phyloP scores from a whole-genome alignment of 2,329 filamentous ascomycete genomes.

The Fusarium bactridioides region DNA sequence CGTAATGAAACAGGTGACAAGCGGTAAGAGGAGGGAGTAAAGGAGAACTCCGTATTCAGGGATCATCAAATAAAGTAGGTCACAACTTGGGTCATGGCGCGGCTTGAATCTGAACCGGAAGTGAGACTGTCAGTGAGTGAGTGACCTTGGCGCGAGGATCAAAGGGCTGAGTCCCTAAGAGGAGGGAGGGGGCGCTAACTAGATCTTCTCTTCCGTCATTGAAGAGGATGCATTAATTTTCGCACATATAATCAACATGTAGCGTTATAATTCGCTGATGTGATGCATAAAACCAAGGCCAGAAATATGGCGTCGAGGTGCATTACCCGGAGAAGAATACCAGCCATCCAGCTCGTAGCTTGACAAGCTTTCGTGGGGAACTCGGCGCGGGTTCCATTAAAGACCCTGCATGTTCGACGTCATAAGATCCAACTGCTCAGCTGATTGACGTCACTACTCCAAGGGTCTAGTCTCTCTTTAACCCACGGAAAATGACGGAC shows the following conservation, averaged over 20 bases:
- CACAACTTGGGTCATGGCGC: slow-evolving; percentile 5
- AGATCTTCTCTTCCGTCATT: slow-evolving; percentile 7
- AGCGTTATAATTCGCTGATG: slow-evolving; percentile 5
- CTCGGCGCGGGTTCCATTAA: slow-evolving; percentile 10
- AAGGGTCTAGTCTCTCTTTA: neutral
- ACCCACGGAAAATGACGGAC: neutral
- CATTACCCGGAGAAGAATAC: slow-evolving; percentile 9
- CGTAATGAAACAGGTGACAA: slow-evolving; percentile 9
- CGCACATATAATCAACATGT: slow-evolving; percentile 1
- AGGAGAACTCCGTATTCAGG: neutral
- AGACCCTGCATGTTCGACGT: slow-evolving; percentile 40
- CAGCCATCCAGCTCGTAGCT: slow-evolving; percentile 21
- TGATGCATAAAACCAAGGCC: slow-evolving; percentile 18
- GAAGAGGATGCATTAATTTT: slow-evolving; percentile 9
- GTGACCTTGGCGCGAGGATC: slow-evolving; percentile 12
- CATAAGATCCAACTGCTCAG: slow-evolving; percentile 27
- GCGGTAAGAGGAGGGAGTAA: slow-evolving; percentile 10
- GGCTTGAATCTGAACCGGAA: neutral
- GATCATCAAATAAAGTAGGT: slow-evolving; percentile 1
- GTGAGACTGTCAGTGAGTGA: slow-evolving; percentile 1
- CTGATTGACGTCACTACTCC: slow-evolving; percentile 38
- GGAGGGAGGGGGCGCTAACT: slow-evolving; percentile 17
- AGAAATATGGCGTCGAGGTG: slow-evolving; percentile 37
- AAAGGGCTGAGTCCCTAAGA: neutral
- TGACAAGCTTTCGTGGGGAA: slow-evolving; percentile 25